phyloP scores from a whole-genome alignment of 2,329 filamentous ascomycete species.

The Phialophora verrucosa region DNA sequence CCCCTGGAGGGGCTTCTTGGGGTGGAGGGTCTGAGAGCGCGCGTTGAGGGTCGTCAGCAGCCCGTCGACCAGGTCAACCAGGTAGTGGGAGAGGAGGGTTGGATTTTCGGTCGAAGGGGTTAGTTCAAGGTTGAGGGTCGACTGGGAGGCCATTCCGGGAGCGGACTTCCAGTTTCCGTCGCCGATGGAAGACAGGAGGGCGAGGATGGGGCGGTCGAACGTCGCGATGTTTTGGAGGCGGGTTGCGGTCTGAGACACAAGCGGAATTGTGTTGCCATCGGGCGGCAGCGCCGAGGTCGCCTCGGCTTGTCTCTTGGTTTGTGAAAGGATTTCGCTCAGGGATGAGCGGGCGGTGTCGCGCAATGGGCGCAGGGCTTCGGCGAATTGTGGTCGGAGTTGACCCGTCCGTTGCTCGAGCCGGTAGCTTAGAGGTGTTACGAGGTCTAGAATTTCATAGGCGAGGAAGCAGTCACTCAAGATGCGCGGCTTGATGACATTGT shows the following conservation, averaged over 20 bases:
- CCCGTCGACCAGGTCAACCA: slow-evolving; percentile 83
- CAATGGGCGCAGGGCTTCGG: slow-evolving; percentile 84
- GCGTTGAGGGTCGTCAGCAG: slow-evolving; percentile 76
- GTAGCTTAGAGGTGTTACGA: slow-evolving; percentile 78
- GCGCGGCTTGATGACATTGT: slow-evolving; percentile 84
- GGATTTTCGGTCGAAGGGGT: slow-evolving; percentile 67
- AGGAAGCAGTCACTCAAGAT: slow-evolving; percentile 90
- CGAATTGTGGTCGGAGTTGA: slow-evolving; percentile 80
- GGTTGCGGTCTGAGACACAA: slow-evolving; percentile 84
- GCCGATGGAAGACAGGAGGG: slow-evolving; percentile 88
- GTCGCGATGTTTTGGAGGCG: slow-evolving; percentile 84
- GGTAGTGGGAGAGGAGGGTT: slow-evolving; percentile 87
- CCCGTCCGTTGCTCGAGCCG: slow-evolving; percentile 82
- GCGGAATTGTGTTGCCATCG: slow-evolving; percentile 77
- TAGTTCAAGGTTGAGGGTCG: slow-evolving; percentile 41
- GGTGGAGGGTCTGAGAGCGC: slow-evolving; percentile 74
- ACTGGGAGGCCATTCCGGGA: slow-evolving; percentile 42
- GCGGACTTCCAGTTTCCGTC: slow-evolving; percentile 80
- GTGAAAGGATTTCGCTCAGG: slow-evolving; percentile 80
- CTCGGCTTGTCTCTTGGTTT: slow-evolving; percentile 73
- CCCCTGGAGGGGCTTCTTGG: slow-evolving; percentile 77
- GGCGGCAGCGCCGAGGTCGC: slow-evolving; percentile 71
- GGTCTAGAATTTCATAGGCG: slow-evolving; percentile 92
- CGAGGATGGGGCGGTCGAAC: slow-evolving; percentile 83
- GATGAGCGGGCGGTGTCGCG: slow-evolving; percentile 90